These are phyloP conservation scores for Leishmania arabica DNA, from an alignment of 208 protist genomes.

Conservation along the genomic window DNA sequence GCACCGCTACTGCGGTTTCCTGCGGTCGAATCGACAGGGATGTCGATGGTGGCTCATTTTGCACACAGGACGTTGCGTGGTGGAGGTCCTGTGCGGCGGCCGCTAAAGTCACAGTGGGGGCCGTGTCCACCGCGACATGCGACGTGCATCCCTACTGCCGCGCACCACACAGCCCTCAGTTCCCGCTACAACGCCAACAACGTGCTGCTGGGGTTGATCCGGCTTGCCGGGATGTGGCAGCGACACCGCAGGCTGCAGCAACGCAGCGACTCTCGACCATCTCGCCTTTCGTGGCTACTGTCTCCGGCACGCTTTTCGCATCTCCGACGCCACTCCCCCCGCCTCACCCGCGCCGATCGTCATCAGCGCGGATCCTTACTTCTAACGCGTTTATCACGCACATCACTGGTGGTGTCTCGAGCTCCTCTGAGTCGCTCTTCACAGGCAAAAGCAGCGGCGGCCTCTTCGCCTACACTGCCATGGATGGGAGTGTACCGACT, in stretches of 20 bases:
- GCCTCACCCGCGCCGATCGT: slow-evolving; percentile 26
- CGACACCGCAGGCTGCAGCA: neutral
- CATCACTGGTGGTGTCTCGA: neutral
- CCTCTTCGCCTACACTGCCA: neutral
- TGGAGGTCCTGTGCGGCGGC: neutral
- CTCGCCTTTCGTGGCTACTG: neutral
- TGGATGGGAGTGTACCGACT: neutral
- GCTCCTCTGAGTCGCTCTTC: neutral
- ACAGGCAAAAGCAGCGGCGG: slow-evolving; percentile 9
- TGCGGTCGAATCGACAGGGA: neutral
- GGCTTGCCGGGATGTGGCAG: neutral
- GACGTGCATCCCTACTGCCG: slow-evolving; percentile 7
- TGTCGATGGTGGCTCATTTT: neutral
- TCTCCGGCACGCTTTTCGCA: neutral
- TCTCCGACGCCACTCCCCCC: slow-evolving; percentile 18
- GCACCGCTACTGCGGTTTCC: neutral
- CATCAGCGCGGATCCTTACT: slow-evolving; percentile 9
- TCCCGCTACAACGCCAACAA: neutral
- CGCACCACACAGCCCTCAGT: neutral
- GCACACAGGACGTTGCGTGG: neutral
- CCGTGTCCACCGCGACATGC: neutral
- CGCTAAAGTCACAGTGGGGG: neutral
- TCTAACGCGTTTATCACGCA: neutral
- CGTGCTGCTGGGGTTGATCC: neutral
- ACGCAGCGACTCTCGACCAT: neutral